Percentiles rank a stretch among this genome's conserved stretches.
Evolutionary conservation across 2,329 filamentous ascomycete genomes (phyloP).

Genomic region (Colletotrichum somersetense): DNA sequence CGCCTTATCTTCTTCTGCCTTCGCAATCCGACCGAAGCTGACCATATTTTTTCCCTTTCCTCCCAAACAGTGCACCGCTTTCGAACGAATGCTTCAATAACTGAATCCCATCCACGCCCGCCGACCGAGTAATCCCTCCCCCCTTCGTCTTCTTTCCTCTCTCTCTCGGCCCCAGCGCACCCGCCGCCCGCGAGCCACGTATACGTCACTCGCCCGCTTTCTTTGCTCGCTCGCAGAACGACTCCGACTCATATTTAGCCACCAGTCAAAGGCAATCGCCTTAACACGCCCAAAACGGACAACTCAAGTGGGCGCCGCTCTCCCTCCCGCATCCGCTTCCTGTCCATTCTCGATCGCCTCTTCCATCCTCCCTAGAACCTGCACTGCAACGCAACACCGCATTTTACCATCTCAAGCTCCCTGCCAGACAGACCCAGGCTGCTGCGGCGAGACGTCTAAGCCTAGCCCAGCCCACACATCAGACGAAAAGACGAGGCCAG

Average conservation of each 20-base stretch:
- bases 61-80: constrained; percentile 11
- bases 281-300: constrained; percentile 62
- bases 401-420: constrained; percentile 23
- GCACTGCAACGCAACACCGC: constrained; percentile 24
- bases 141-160: constrained; percentile 5
- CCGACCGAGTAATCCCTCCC: background rate
- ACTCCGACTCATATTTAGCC: constrained; percentile 40
- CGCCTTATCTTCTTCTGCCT: constrained; percentile 38
- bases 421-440: constrained; percentile 35
- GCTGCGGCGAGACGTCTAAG: constrained; percentile 44
- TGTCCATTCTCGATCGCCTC: constrained; percentile 64
- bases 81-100: constrained; percentile 33
- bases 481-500: constrained; percentile 42
- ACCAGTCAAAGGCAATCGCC: constrained; percentile 46
- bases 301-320: constrained; percentile 59
- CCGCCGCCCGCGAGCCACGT: constrained; percentile 36
- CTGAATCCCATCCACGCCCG: constrained; percentile 29
- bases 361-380: constrained; percentile 65
- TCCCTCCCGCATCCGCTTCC: constrained; percentile 59
- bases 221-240: constrained; percentile 43
- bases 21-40: constrained; percentile 35
- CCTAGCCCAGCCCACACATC: constrained; percentile 44
- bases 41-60: constrained; percentile 12
- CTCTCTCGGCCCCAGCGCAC: constrained; percentile 20
- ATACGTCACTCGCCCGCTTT: constrained; percentile 38